These are phyloP conservation scores for Hamiltosporidium tvaerminnensis DNA, from an alignment of 371 early-diverging fungal species.

Conservation along the genomic window DNA sequence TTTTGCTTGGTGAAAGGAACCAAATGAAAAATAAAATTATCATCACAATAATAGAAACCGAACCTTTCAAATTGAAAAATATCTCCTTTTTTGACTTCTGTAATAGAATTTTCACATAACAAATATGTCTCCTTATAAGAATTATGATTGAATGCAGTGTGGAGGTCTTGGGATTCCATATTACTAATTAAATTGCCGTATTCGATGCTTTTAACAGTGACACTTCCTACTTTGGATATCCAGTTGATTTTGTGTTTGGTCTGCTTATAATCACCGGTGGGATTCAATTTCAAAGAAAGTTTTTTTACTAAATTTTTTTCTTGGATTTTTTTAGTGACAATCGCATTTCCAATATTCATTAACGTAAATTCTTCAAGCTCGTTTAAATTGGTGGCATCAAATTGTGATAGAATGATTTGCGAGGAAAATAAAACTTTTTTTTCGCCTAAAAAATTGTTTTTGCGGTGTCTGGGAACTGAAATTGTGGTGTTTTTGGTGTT, in stretches of 20 bases:
- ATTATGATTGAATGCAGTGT: conserved; percentile 67
- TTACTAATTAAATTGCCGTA: conserved; percentile 69
- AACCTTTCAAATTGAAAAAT: conserved; percentile 92
- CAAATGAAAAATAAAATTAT: conserved; percentile 34
- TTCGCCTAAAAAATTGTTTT: conserved; percentile 72
- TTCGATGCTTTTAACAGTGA: conserved; percentile 55
- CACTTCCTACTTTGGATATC: conserved; percentile 56
- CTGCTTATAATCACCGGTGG: conserved; percentile 84
- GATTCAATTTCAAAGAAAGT: conserved; percentile 60
- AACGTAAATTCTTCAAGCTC: conserved; percentile 80
- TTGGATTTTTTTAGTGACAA: conserved; percentile 59
- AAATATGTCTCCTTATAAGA: conserved; percentile 62
- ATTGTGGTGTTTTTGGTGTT: conserved; percentile 11
- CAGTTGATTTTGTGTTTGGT: conserved; percentile 97
- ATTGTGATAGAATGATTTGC: conserved; percentile 66
- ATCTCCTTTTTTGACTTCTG: conserved; percentile 55
- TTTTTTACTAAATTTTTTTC: conserved; percentile 49
- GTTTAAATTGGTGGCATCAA: conserved; percentile 66
- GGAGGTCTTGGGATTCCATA: conserved; percentile 59
- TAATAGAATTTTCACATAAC: conserved; percentile 54
- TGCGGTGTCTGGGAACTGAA: conserved; percentile 68
- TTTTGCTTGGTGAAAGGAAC: conserved; percentile 54
- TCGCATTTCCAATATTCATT: conserved; percentile 97
- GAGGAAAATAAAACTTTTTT: conserved; percentile 67
- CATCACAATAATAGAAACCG: conserved; percentile 62